Percentiles rank a stretch among this genome's conserved stretches.
Conservation (phyloP, 2,329 filamentous ascomycete genomes). For the Phialophora macrospora region DNA sequence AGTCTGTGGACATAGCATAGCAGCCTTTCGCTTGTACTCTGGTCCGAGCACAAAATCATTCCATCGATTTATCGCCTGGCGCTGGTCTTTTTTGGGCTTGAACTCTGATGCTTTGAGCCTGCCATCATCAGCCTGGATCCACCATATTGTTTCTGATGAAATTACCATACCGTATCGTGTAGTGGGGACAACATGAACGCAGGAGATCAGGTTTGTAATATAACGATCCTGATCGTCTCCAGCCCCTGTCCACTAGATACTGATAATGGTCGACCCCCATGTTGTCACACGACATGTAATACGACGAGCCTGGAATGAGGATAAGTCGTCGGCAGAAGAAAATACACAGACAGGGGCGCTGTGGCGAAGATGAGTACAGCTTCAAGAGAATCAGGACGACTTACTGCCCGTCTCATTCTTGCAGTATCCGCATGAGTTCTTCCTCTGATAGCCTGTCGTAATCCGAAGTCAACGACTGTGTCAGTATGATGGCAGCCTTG, state of each 20-base stretch:
- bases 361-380: constrained; percentile 38
- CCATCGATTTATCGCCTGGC: constrained; percentile 55
- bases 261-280: constrained; percentile 55
- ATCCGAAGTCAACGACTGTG: constrained; percentile 23
- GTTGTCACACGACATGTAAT: constrained; percentile 52
- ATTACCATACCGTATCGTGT: constrained; percentile 53
- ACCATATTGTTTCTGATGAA: constrained; percentile 15
- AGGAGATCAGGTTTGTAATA: constrained; percentile 64
- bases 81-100: constrained; percentile 53
- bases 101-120: constrained; percentile 52
- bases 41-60: constrained; percentile 54
- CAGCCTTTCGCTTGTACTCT: constrained; percentile 54
- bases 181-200: constrained; percentile 88
- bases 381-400: constrained; percentile 44
- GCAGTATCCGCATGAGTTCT: constrained; percentile 55
- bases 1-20: constrained; percentile 52
- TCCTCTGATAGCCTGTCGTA: constrained; percentile 52
- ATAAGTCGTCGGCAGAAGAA: constrained; percentile 14
- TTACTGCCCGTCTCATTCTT: constrained; percentile 53
- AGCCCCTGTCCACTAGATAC: constrained; percentile 54
- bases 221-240: constrained; percentile 56
- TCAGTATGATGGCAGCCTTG: constrained; percentile 14
- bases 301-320: constrained; percentile 48
- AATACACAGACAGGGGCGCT: background rate
- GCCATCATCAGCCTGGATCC: constrained; percentile 19